Evolutionary conservation across 495 filamentous ascomycete species (phyloP).

Genomic region (Thermothielavioides terrestris): DNA sequence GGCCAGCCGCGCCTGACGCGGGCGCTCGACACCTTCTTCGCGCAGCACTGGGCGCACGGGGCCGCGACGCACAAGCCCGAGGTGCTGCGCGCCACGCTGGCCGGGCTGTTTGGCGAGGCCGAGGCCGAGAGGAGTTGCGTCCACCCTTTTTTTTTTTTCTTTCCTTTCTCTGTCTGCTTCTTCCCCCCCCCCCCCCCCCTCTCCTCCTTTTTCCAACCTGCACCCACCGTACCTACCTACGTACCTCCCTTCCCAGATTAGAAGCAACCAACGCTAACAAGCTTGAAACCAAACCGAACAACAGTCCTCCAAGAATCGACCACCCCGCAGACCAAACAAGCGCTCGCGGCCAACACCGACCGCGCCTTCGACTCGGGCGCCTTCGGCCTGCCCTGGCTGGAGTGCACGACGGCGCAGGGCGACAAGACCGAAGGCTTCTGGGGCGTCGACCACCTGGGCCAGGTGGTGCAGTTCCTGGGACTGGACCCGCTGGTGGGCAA

Average conservation of each 20-base stretch:
- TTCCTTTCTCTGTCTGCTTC: neutral
- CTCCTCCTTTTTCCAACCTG: neutral
- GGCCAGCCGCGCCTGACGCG: conserved; percentile 35
- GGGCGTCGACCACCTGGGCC: conserved; percentile 62
- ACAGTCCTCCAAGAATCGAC: conserved; percentile 27
- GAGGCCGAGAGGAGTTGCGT: conserved; percentile 35
- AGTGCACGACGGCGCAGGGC: conserved; percentile 53
- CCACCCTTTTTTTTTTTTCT: neutral
- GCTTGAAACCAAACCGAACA: neutral
- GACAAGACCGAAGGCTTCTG: conserved; percentile 55
- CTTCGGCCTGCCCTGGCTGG: conserved; percentile 68
- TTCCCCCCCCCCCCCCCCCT: neutral
- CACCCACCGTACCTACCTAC: neutral
- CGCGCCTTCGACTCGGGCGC: conserved; percentile 50
- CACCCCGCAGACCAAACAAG: conserved; percentile 44
- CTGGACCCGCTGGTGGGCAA: conserved; percentile 33
- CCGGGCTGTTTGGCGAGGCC: conserved; percentile 41
- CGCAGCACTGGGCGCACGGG: conserved; percentile 50
- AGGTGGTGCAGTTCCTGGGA: conserved; percentile 53
- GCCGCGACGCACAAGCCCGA: conserved; percentile 42
- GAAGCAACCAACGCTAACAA: neutral
- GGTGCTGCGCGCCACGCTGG: conserved; percentile 39
- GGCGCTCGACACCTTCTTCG: conserved; percentile 44
- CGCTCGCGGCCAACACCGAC: conserved; percentile 48
- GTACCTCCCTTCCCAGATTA: neutral